phyloP scores from a whole-genome alignment of 1,139 yeast genomes.

The Saccharomyces uvarum region DNA sequence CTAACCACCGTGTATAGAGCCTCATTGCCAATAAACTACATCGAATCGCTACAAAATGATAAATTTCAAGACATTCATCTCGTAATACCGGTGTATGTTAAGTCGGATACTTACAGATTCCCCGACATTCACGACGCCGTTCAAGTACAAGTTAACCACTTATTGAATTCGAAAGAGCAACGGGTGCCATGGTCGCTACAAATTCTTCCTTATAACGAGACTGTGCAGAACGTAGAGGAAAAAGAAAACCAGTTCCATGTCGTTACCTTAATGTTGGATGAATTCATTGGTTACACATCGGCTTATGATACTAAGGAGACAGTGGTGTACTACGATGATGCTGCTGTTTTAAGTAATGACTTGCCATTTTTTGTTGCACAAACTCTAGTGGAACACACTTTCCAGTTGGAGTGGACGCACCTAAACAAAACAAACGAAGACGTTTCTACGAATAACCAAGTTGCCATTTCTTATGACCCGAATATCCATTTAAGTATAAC shows the following conservation, averaged over 20 bases:
- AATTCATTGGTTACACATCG: slow-evolving; percentile 19
- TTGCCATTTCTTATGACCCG: slow-evolving; percentile 52
- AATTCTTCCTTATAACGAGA: slow-evolving; percentile 21
- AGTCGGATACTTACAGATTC: slow-evolving; percentile 31
- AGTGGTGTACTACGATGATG: slow-evolving; percentile 41
- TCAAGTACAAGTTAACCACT: slow-evolving; percentile 34
- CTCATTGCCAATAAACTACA: slow-evolving; percentile 52
- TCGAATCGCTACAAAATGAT: slow-evolving; percentile 38
- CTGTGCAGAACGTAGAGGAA: slow-evolving; percentile 7
- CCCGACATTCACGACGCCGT: slow-evolving; percentile 43
- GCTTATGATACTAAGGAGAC: slow-evolving; percentile 37
- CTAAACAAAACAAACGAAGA: slow-evolving; percentile 11
- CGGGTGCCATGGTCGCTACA: slow-evolving; percentile 29
- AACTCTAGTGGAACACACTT: slow-evolving; percentile 48
- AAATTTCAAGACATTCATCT: slow-evolving; percentile 25
- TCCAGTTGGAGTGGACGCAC: slow-evolving; percentile 40
- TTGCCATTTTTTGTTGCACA: slow-evolving; percentile 56
- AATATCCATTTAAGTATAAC: slow-evolving; percentile 63
- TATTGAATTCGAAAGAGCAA: slow-evolving; percentile 18
- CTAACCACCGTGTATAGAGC: slow-evolving; percentile 75
- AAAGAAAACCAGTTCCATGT: slow-evolving; percentile 20
- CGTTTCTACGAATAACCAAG: slow-evolving; percentile 19
- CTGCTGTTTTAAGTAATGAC: slow-evolving; percentile 47
- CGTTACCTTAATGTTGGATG: slow-evolving; percentile 24
- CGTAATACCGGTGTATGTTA: slow-evolving; percentile 45